Conservation (phyloP, 352 stramenopile species). For the Pythium guiyangense region DNA sequence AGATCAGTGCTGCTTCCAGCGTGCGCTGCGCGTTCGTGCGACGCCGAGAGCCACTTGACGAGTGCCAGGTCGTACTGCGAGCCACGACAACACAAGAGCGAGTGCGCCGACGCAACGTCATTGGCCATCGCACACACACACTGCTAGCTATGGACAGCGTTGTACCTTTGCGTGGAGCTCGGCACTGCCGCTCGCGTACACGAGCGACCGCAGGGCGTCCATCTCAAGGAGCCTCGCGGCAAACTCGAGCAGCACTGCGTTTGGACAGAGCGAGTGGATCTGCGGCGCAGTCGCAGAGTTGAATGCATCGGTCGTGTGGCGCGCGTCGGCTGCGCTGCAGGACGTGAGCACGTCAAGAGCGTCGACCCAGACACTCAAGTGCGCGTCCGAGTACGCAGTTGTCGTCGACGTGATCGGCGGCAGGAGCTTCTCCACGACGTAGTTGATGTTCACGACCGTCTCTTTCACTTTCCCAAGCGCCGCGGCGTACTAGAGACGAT, state of each 20-base stretch:
- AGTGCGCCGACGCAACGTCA: background rate
- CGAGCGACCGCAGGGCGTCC: slow-evolving; percentile 32
- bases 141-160: no score
- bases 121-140: background rate
- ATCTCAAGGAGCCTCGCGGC: slow-evolving; percentile 35
- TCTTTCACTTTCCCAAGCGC: slow-evolving; percentile 50
- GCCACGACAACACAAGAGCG: background rate
- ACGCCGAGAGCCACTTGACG: slow-evolving; percentile 76
- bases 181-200: slow-evolving; percentile 42
- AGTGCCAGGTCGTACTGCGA: slow-evolving; percentile 60
- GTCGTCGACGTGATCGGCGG: slow-evolving; percentile 21
- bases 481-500: slow-evolving; percentile 39
- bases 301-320: background rate
- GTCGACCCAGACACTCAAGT: slow-evolving; percentile 52
- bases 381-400: slow-evolving; percentile 40
- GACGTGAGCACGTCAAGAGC: slow-evolving; percentile 45
- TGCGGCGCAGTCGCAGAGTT: background rate
- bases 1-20: slow-evolving; percentile 7
- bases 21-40: slow-evolving; percentile 21
- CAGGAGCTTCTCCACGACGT: slow-evolving; percentile 43
- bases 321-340: slow-evolving; percentile 23
- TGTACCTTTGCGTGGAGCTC: slow-evolving; percentile 57
- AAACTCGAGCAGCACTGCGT: slow-evolving; percentile 44
- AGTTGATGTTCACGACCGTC: slow-evolving; percentile 48
- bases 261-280: slow-evolving; percentile 48